Base-by-base conservation (phyloP, 2,329 filamentous ascomycete species). In the Bipolaris victoriae region DNA sequence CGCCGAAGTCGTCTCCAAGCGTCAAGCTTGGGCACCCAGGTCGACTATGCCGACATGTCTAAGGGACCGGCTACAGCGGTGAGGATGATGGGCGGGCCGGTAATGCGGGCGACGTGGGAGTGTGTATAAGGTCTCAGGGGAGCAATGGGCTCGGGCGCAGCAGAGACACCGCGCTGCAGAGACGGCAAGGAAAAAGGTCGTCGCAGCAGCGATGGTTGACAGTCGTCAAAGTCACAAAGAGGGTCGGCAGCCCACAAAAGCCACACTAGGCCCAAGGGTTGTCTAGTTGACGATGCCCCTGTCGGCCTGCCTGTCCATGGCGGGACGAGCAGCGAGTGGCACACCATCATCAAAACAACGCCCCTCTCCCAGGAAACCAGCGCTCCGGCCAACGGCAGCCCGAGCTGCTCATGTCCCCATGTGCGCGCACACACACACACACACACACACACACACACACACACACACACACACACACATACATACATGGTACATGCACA, bases 11-110 rank as follows among this genome's bases (percentile, higher is more conserved):
- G 59, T 61, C 63, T 67, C 66, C 67, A 70, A 69, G 67, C 67
- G 59, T 57, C 63, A 61, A 65, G 67, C 67, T 66, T 69, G 67
- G 67, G 62, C 58, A 58, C 61, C 58, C 48, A 53, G 49, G 53
- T 55, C 60, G 56, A 64, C 66, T 70, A 70, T 70, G 67, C 65
- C 60, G 54, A 63, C 67, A 70, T 70, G 47, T 60, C 66, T 66
- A 60, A 53, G 43, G 51, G 60, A 52, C 64, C 55, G 61, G 57
- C 59, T 55, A 52, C 63, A 61, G 56, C 57, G 61, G 60, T 55
- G 59, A 64, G 57, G 54, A 51, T 47, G 43, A 41, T 44, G 39
- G 52, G 54, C 41, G 52, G 52, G 35, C 35, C 57, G 49, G 49
- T 44, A 48, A 51, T 39, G 49, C 48, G 50, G 31, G 43, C 44